phyloP scores from a whole-genome alignment of 148 eudicot species.

The Arbutus unedo region DNA sequence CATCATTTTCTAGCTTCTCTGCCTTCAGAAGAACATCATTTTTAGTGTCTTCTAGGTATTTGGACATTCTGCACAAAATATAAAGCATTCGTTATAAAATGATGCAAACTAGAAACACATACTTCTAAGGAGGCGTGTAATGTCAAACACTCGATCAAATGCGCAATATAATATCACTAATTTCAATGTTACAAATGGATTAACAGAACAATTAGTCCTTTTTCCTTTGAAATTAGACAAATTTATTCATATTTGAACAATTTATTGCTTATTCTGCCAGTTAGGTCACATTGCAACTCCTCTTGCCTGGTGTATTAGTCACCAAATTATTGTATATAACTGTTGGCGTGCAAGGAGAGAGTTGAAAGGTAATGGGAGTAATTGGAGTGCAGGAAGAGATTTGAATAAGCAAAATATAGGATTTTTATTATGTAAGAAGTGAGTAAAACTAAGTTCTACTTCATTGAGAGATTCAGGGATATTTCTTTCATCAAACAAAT shows the following conservation, averaged over 20 bases:
- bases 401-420: too few relatives aligned
- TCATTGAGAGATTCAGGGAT: too few relatives aligned
- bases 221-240: background rate
- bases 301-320: background rate
- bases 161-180: too few relatives aligned
- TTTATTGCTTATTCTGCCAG: background rate
- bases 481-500: too few relatives aligned
- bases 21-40: conserved; percentile 10
- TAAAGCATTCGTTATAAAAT: background rate
- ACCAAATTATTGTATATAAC: background rate
- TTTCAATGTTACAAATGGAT: too few relatives aligned
- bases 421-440: too few relatives aligned
- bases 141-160: background rate
- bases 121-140: background rate
- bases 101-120: background rate
- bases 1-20: conserved; percentile 12
- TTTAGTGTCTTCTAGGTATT: conserved; percentile 6
- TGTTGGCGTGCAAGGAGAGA: too few relatives aligned
- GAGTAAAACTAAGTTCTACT: too few relatives aligned
- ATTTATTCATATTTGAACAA: background rate
- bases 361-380: too few relatives aligned
- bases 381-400: too few relatives aligned
- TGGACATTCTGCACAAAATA: background rate
- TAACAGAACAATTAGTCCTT: background rate
- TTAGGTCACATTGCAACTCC: background rate